phyloP scores from a whole-genome alignment of 768 basidiomycete genomes.

The Fibroporia radiculosa region DNA sequence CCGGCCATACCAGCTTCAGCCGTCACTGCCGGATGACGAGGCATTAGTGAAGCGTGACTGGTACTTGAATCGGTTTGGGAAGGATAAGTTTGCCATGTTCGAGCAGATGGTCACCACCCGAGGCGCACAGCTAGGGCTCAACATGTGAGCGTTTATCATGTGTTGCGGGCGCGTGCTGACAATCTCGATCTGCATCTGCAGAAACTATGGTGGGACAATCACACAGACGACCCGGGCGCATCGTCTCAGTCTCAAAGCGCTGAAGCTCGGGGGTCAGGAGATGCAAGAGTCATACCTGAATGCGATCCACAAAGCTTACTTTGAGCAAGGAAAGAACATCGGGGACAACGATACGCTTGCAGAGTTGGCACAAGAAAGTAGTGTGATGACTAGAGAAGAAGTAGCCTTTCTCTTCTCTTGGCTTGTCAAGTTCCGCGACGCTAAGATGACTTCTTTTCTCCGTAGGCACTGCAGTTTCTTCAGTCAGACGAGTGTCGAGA shows the following conservation, averaged over 20 bases:
- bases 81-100: slow-evolving; percentile 27
- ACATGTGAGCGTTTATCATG: slow-evolving; percentile 33
- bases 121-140: slow-evolving; percentile 32
- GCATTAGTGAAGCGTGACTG: slow-evolving; percentile 21
- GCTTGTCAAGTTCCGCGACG: too few relatives aligned
- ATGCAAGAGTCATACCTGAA: slow-evolving; percentile 51
- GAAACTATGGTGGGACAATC: slow-evolving; percentile 52
- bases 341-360: slow-evolving; percentile 51
- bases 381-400: slow-evolving; percentile 52
- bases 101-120: slow-evolving; percentile 25
- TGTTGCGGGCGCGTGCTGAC: too few relatives aligned
- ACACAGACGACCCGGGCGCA: slow-evolving; percentile 65
- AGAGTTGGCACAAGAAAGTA: slow-evolving; percentile 44
- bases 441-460: too few relatives aligned
- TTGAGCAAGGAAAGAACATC: slow-evolving; percentile 59
- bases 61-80: slow-evolving; percentile 31
- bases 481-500: slow-evolving; percentile 54
- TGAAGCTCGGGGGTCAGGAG: slow-evolving; percentile 48
- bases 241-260: slow-evolving; percentile 65
- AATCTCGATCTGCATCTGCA: too few relatives aligned
- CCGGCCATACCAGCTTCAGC: slow-evolving; percentile 39
- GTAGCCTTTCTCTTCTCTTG: too few relatives aligned
- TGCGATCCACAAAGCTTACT: slow-evolving; percentile 57
- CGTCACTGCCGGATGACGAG: slow-evolving; percentile 24
- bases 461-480: slow-evolving; percentile 57